Base-by-base conservation (phyloP, 2,329 filamentous ascomycete species). In the Cadophora luteo-olivacea region DNA sequence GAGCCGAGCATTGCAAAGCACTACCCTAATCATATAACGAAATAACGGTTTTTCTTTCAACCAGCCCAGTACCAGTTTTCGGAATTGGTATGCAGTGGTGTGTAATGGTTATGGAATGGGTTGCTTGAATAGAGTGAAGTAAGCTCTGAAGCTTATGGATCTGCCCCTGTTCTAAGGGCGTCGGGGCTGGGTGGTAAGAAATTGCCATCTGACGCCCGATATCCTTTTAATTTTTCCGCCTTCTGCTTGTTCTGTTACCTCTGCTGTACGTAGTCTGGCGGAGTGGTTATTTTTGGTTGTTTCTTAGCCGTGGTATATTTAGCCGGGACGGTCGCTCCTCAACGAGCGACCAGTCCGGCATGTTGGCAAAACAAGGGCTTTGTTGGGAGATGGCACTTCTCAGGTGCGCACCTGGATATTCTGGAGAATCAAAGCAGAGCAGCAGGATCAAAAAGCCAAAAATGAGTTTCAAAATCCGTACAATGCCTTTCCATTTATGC, bases 401-500 rank as follows among this genome's bases (percentile, higher is more conserved):
- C 29, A 29, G 29, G 29, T 5, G 29, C 29, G 29, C 29, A 29
- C 29, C 29, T 29, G 29, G 29, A 3, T 5, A 29, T 29, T 29
- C 29, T n/a, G 14, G 12, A 45, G 16, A 16, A 6, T 45, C 41
- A 19, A 3, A 33, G 49, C 41, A 49, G 22, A n/a, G 32, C 24
- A 62, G 7, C 25, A 2, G 3, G 11, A 62, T 6, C 9, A 22
- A 51, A 29, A 9, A 48, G 24, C 14, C 19, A n/a, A 24, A 25
- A 22, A 14, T 22, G 19, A 1, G 14, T 49, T 62, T 12, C 5
- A 32, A 48, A 22, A 49, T 51, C 19, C 41, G n/a, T 32, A 51
- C 60, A 51, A 49, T 62, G 60, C 41, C 38, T 33, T 62, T 61
- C 60, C 60, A 62, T 49, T 62, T 62, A 51, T 62, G 60, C 19